Evolutionary conservation across 1,284 basidiomycete genomes (phyloP), one percentile per base, ranked within the genome.

Genomic region (Naganishia sp.): DNA sequence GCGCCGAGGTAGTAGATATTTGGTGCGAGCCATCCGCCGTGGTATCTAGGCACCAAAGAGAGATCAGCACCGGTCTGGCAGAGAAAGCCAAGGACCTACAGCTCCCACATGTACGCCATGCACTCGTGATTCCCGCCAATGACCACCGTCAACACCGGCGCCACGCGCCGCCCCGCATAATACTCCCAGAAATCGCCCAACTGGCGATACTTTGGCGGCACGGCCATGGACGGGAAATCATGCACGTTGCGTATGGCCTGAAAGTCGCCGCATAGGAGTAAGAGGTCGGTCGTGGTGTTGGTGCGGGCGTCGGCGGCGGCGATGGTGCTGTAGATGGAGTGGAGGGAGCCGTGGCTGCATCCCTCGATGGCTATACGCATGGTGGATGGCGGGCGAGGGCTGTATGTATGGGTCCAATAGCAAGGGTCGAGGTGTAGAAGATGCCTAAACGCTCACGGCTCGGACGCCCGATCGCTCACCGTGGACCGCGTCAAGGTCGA

Each of bases 91-190:
- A n/a, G 6, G 15, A 75, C 90, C 80, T 74, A 94, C 88, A 97
- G 81, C 77, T 99, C 96, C 89, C 92, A 94, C 82, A 99, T 85
- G 77, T 98, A 97, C 75, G 94, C 96, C 64, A 92, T 94, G 4
- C 93, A 93, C 80, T 99, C 95, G 77, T 99, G 95, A 76, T 99
- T 99, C 6, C 96, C 96, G 23, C 96, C 96, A 73, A 99, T 96
- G 60, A 98, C 87, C 39, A 99, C 83, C 0, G 96, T 99, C 73
- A 97, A 81, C 6, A 96, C 79, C 0, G 94, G 94, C 0, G 95
- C 95, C 7, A 75, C 81, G 71, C 84, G 87, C 73, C 89, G 83
- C 1, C 93, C 92, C 0, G 87, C 88, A 76, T 98, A 99, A 77
- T 98, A 93, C 86, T 90, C 87, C 79, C 90, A 83, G 77, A 97